Evolutionary conservation across 106 monocot species (phyloP), one percentile per base, ranked within the genome.

Genomic region (Ottelia alismoides): DNA sequence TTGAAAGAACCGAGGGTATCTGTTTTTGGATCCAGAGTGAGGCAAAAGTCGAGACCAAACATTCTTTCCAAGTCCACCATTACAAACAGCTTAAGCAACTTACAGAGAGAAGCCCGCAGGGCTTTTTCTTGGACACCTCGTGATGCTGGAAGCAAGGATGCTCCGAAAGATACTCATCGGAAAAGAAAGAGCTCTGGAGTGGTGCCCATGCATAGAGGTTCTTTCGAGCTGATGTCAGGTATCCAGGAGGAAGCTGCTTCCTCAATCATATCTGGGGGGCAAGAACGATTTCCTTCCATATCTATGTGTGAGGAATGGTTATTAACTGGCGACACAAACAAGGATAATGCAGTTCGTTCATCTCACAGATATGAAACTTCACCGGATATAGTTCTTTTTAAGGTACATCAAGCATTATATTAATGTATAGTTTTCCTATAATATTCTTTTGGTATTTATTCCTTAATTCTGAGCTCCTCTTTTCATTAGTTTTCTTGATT

Each of bases 331-430:
- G 84, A 96, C 50, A 22, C 69, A 43, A 58, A 47, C 68, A 96
- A 78, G 63, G 94, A 96, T 65, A 49, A 55, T 61, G 68, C 57
- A 60, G 71, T 81, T 58, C 94, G 94, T 2, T 57, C 60, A 26
- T 75, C 75, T 69, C 94, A 96, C 61, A 80, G 30, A 76, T 96
- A 96, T 62, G 81, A 88, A 76, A 84, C 76, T 48, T 57, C 88
- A 64, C 94, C 94, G 65, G 94, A 96, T 68, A 81, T 96, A 58
- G 75, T 81, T 60, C 81, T 96, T 61, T 88, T 96, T 55, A 88
- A 88, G 88, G 94, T 67, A 67, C 11, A 0, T n/a, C 16, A 43
- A 16, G 16, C 16, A 43, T 7, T 43, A 6, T 7, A 43, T 43
- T 43, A 52, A 14, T 30, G n/a, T n/a, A n/a, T n/a, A n/a, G n/a